These are phyloP conservation scores for Penicillium riverlandense DNA, from an alignment of 495 filamentous ascomycete species.

Conservation along the genomic window DNA sequence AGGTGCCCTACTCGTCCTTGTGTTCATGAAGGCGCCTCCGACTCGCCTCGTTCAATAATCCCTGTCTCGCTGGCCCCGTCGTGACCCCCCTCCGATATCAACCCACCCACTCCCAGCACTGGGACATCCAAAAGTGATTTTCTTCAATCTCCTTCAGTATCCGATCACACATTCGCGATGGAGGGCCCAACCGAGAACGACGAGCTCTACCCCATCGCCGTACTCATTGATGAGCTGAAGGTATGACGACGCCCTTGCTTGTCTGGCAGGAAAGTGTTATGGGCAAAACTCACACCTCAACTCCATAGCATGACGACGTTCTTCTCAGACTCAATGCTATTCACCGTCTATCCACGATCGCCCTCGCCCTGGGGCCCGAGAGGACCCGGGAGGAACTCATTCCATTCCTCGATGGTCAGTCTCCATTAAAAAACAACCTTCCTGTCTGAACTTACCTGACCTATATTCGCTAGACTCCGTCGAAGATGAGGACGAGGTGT, in stretches of 20 bases:
- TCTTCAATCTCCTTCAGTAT: too few relatives aligned
- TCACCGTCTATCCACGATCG: conserved; percentile 94
- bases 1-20: neutral
- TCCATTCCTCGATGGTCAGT: conserved; percentile 92
- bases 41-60: conserved; percentile 6
- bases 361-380: conserved; percentile 88
- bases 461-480: conserved; percentile 68
- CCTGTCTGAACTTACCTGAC: conserved; percentile 17
- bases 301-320: conserved; percentile 86
- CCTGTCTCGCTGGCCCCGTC: conserved; percentile 18
- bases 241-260: conserved; percentile 36
- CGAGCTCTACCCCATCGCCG: conserved; percentile 98
- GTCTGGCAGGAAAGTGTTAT: conserved; percentile 3
- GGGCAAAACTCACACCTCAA: conserved; percentile 17
- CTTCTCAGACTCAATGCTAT: conserved; percentile 96
- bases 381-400: conserved; percentile 96
- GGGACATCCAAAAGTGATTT: conserved; percentile 8
- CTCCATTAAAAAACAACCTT: conserved; percentile 1
- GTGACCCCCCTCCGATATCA: conserved; percentile 14
- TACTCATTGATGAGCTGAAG: conserved; percentile 99
- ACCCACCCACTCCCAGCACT: conserved; percentile 19
- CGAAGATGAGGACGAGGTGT: conserved; percentile 96
- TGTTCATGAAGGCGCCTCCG: conserved; percentile 7
- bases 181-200: conserved; percentile 73
- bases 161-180: conserved; percentile 40